phyloP scores from a whole-genome alignment of 1,284 basidiomycete species.

The Pisolithus thermaeus region DNA sequence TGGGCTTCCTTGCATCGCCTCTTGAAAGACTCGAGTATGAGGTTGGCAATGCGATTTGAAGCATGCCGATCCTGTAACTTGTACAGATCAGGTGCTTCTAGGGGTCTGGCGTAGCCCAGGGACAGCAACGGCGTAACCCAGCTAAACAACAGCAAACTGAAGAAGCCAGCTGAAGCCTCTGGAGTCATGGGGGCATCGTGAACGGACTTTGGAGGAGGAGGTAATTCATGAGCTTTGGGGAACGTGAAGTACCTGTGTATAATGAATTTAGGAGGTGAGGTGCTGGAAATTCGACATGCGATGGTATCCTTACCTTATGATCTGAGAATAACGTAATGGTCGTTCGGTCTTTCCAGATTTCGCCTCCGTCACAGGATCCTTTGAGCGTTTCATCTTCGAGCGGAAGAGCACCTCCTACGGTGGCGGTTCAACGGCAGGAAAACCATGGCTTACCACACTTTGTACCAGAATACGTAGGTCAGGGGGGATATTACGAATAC shows the following conservation, averaged over 20 bases:
- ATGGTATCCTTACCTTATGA: too few species aligned
- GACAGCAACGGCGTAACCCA: conserved; percentile 76
- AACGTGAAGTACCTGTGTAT: background rate
- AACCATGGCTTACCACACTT: too few species aligned
- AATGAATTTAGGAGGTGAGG: too few species aligned
- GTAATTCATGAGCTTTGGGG: background rate
- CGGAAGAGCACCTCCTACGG: too few species aligned
- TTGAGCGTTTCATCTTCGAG: too few species aligned
- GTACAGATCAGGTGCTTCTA: conserved; percentile 84
- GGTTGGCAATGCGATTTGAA: conserved; percentile 53
- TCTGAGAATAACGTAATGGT: too few species aligned
- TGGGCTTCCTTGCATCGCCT: conserved; percentile 53
- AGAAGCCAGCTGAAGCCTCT: conserved; percentile 40
- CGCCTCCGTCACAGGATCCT: too few species aligned
- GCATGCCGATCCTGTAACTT: conserved; percentile 64
- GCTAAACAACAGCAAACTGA: conserved; percentile 41
- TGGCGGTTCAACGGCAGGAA: too few species aligned
- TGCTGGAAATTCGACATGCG: too few species aligned
- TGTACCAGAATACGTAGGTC: too few species aligned
- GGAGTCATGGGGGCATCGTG: conserved; percentile 43
- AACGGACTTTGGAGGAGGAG: conserved; percentile 23
- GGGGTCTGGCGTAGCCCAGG: conserved; percentile 66
- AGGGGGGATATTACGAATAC: too few species aligned
- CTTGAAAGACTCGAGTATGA: conserved; percentile 64
- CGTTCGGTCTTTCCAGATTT: too few species aligned